Base-by-base conservation (phyloP, 2,329 filamentous ascomycete genomes). In the Pestalotiopsis sp. region DNA sequence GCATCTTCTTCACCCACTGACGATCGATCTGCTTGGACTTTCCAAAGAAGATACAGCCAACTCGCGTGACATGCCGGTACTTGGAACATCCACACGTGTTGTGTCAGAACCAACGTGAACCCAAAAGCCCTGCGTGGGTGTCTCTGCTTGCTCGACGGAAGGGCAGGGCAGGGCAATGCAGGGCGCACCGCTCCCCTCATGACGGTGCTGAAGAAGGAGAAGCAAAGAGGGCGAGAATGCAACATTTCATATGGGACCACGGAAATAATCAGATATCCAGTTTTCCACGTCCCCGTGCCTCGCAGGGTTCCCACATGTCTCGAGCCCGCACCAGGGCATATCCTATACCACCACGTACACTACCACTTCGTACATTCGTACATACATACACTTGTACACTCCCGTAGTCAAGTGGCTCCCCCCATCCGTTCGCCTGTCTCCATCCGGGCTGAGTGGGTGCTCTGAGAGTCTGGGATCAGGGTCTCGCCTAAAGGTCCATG, bases 31-130 rank as follows among this genome's bases (percentile, higher is more conserved):
- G 58, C 58, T 39, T 60, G 58, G 30, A 60, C 58, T 60, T 60
- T 60, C 58, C 58, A 10, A 35, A 60, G 38, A 39, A 20, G 24
- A 35, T 40, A 20, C 58, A 4, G 24, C 14, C 30, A 17, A 20
- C 39, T 44, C 35, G 60, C 60, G 60, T 63, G 20, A 48, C 39
- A 22, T 44, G 60, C 60, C 60, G 60, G 60, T 48, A 63, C 58
- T 60, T 20, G 30, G n/a, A 20, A 52, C 44, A 52, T 39, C 58
- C 58, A 39, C 58, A 60, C 58, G 58, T 60, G 58, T n/a, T 6
- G 24, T 14, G 30, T 35, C 30, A 35, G 24, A 22, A n/a, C 22
- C 58, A 39, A 35, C 30, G 55, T 57, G 11, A 13, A n/a, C 22
- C 20, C 30, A 7, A 39, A 39, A 58, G 26, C 58, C 24, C 9